These are phyloP conservation scores for Phytophthora quininea DNA, from an alignment of 352 stramenopile species.

Conservation along the genomic window DNA sequence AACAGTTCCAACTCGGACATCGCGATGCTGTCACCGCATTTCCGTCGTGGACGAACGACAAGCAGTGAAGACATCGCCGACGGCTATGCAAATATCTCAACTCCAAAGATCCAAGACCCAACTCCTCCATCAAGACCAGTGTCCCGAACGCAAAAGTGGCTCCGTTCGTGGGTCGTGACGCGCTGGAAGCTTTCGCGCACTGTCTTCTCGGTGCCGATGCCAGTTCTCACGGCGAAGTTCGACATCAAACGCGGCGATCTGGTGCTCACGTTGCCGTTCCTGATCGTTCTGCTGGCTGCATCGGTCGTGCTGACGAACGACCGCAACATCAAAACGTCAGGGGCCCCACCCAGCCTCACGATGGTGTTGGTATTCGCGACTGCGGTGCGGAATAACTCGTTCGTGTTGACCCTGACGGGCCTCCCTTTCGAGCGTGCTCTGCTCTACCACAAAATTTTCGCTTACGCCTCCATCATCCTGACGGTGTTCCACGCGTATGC, in stretches of 20 bases:
- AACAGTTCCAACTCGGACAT: too few species aligned
- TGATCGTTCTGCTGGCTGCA: neutral
- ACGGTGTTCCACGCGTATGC: conserved; percentile 36
- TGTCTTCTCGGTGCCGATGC: conserved; percentile 18
- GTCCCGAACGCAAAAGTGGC: neutral
- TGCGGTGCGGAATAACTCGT: conserved; percentile 44
- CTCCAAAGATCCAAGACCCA: neutral
- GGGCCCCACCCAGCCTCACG: neutral
- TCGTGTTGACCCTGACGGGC: conserved; percentile 34
- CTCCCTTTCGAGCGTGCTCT: conserved; percentile 46
- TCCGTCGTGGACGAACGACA: neutral
- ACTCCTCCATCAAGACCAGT: neutral
- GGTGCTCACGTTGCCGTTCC: conserved; percentile 16
- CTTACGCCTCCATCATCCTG: conserved; percentile 26
- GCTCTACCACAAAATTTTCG: conserved; percentile 47
- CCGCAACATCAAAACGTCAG: neutral
- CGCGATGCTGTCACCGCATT: too few species aligned
- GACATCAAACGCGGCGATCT: conserved; percentile 35
- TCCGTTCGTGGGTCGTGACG: conserved; percentile 3
- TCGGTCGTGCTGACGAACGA: neutral
- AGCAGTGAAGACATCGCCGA: conserved; percentile 1
- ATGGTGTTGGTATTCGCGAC: conserved; percentile 25
- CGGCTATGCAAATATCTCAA: neutral
- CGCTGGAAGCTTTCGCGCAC: conserved; percentile 11
- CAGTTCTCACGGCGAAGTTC: conserved; percentile 11